phyloP scores from a whole-genome alignment of 257 asterid species.

The Solanum pennellii region DNA sequence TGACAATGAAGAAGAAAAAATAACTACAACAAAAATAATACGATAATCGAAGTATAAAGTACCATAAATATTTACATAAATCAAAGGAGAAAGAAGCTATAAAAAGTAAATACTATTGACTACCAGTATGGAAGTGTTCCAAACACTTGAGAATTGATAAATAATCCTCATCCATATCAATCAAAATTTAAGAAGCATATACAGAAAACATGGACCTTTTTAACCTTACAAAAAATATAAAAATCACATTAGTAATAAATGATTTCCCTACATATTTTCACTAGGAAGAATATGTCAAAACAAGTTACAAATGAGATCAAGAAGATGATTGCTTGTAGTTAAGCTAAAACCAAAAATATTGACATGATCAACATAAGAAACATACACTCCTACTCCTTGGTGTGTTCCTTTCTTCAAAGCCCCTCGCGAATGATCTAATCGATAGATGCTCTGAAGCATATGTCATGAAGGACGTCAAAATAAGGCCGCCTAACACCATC shows the following conservation, averaged over 20 bases:
- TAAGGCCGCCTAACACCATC: constrained; percentile 62
- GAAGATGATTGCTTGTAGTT: background rate
- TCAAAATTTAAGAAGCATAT: background rate
- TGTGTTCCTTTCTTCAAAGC: constrained; percentile 57
- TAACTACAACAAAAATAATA: background rate
- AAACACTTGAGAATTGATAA: background rate
- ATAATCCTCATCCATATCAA: background rate
- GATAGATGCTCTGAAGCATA: constrained; percentile 77
- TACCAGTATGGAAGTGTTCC: background rate
- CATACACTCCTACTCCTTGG: constrained; percentile 43
- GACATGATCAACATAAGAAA: constrained; percentile 29
- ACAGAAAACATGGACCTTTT: background rate
- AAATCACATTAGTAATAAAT: background rate
- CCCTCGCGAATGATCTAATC: constrained; percentile 48
- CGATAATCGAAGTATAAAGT: background rate
- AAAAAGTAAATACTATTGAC: background rate
- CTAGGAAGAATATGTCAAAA: background rate
- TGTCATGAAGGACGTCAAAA: constrained; percentile 71
- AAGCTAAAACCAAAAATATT: constrained; percentile 8
- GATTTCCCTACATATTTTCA: background rate
- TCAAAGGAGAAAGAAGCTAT: background rate
- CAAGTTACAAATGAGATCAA: background rate
- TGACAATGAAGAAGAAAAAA: background rate
- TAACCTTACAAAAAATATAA: background rate
- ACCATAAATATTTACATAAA: background rate